Base-by-base conservation (phyloP, 1,284 basidiomycete species). In the Microbotryum lychnidis-dioicae region DNA sequence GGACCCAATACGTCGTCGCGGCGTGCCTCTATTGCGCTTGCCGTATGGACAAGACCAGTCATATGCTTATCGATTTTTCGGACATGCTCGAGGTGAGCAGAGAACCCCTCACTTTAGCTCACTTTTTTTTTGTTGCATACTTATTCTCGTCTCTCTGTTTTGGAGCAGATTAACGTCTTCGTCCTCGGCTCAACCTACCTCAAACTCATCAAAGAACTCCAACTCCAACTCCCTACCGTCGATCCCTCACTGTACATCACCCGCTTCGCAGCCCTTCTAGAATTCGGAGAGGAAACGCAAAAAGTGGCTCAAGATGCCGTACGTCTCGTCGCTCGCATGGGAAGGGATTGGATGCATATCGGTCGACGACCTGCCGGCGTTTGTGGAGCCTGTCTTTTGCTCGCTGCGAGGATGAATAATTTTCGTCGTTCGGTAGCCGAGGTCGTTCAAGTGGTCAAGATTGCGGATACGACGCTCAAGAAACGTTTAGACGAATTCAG, bases 51-150 rank as follows among this genome's bases (percentile, higher is more conserved):
- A 90, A 94, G 76, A 77, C 78, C 21, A 90, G 87, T 0, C 91
- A 94, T 74, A 98, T 98, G 96, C 84, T 99, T 45, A 98, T 99
- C 68, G 96, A 99, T 77, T 97, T 99, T 73, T 89, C 88, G 18
- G 92, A 96, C 73, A 79, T 91, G 31, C 80, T 97, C 27, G 89
- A 90, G 77, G 91, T 89, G 68, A 69, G 80, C 72, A 8, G 33
- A 31, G 8, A 23, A 4, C 54, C 53, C 29, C 29, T 23, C 14
- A 57, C 29, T 64, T 58, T 57, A 20, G 54, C 57, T 37, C 29
- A 16, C 64, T 58, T 50, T 52, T 50, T 52, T 58, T 49, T 52
- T 52, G 48, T 27, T 29, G 14, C 18, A 0, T 20, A n/a, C 33
- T 44, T 27, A 21, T 14, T 37, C 4, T 31, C 44, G 44, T 44